Percentiles rank a stretch among this genome's conserved stretches.
phyloP scores from a whole-genome alignment of 768 basidiomycete genomes.

The Tephrocybe sp. region DNA sequence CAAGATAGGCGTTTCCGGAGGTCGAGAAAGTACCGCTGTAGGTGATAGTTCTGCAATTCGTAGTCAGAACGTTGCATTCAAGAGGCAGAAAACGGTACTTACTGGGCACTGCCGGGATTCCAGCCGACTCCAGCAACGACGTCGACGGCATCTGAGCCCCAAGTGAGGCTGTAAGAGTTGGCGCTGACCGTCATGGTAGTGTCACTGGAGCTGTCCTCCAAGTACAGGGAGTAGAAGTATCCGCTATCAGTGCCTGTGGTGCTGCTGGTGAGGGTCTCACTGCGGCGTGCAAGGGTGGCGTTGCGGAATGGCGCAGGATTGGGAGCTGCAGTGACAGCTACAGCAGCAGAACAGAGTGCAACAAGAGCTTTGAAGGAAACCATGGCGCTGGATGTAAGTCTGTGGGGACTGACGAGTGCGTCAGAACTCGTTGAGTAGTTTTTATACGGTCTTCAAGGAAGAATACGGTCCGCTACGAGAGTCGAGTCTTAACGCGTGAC shows the following conservation, averaged over 20 bases:
- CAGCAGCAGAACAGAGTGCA: conserved; percentile 17
- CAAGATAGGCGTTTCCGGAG: conserved; percentile 39
- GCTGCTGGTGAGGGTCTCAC: conserved; percentile 17
- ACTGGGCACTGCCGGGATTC: conserved; percentile 32
- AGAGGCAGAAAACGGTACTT: neutral
- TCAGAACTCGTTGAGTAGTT: too few species aligned
- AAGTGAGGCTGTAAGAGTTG: conserved; percentile 30
- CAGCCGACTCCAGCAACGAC: conserved; percentile 39
- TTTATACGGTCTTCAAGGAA: too few species aligned
- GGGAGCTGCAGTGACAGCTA: conserved; percentile 17
- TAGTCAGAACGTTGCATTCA: too few species aligned
- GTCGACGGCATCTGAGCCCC: conserved; percentile 30
- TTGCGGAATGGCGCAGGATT: conserved; percentile 7
- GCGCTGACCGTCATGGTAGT: conserved; percentile 29
- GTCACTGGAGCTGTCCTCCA: conserved; percentile 25
- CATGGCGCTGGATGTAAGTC: conserved; percentile 1
- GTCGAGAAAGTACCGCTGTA: conserved; percentile 35
- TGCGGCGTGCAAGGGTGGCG: conserved; percentile 18
- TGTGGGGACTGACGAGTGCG: too few species aligned
- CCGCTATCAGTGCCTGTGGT: conserved; percentile 29
- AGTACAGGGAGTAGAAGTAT: conserved; percentile 37
- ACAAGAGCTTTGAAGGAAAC: conserved; percentile 11
- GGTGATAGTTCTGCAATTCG: conserved; percentile 30
- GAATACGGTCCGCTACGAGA: too few species aligned
- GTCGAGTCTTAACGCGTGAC: too few species aligned